Conservation (phyloP, 1,284 basidiomycete genomes). For the Irpex lacteus region DNA sequence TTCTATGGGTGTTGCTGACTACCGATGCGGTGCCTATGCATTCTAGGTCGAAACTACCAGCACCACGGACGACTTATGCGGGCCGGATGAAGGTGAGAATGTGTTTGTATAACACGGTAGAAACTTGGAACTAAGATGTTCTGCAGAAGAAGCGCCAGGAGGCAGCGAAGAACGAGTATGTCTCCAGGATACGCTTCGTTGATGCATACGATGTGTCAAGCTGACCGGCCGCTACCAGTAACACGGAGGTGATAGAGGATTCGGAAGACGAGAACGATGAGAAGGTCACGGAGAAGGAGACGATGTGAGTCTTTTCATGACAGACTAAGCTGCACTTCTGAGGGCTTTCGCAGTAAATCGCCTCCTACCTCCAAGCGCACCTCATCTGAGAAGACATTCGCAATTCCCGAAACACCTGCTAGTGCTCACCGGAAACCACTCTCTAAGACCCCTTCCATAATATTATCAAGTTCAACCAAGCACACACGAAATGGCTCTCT, state of each 20-base stretch:
- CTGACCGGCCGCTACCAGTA: background rate
- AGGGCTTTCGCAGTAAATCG: background rate
- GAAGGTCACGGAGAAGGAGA: background rate
- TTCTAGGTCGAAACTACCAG: background rate
- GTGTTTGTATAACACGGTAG: background rate
- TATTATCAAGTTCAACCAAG: background rate
- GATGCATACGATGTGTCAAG: background rate
- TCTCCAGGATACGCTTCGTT: background rate
- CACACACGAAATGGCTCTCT: background rate
- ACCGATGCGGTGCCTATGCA: background rate
- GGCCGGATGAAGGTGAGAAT: slow-evolving; percentile 1
- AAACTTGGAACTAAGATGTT: background rate
- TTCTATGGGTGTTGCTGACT: background rate
- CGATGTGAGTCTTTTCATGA: background rate
- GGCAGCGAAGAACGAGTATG: background rate
- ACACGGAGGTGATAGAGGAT: background rate
- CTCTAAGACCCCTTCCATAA: background rate
- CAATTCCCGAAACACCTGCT: background rate
- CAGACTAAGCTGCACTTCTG: background rate
- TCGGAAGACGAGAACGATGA: background rate
- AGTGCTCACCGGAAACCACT: background rate
- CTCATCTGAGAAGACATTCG: background rate
- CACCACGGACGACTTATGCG: background rate
- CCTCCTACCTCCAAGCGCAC: background rate
- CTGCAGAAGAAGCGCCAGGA: background rate